phyloP scores from a whole-genome alignment of 2,329 filamentous ascomycete genomes.

The Sclerotinia sclerotiorum region DNA sequence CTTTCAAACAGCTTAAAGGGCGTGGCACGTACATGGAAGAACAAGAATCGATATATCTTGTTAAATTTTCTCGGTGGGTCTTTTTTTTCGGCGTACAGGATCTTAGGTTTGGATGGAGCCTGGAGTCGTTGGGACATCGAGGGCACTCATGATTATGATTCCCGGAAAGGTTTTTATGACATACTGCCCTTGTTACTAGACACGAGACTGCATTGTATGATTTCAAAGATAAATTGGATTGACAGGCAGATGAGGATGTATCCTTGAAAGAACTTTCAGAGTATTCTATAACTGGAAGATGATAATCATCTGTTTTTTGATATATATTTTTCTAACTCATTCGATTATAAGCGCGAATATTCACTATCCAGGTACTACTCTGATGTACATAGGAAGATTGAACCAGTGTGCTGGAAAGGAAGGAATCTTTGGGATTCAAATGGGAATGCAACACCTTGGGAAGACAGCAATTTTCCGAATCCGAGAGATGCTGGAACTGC shows the following conservation, averaged over 20 bases:
- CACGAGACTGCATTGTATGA: conserved; percentile 20
- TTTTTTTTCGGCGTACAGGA: conserved; percentile 20
- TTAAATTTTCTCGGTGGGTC: conserved; percentile 14
- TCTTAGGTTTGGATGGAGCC: conserved; percentile 20
- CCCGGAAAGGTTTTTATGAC: conserved; percentile 1
- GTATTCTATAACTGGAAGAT: background rate
- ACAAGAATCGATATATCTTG: background rate
- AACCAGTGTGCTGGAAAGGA: background rate
- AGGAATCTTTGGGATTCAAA: background rate
- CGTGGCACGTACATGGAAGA: background rate
- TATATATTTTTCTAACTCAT: background rate
- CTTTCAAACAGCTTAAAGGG: background rate
- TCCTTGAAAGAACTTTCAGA: conserved; percentile 1
- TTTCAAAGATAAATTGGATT: conserved; percentile 17
- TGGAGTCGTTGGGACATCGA: conserved; percentile 22
- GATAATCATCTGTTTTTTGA: background rate
- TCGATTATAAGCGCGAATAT: conserved; percentile 7
- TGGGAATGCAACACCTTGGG: too few species aligned
- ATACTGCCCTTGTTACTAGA: conserved; percentile 21
- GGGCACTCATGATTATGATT: conserved; percentile 12
- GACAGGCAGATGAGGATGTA: background rate
- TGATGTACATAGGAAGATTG: conserved; percentile 13
- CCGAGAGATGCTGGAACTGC: too few species aligned
- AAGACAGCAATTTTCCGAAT: too few species aligned
- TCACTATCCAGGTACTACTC: background rate